Evolutionary conservation across 352 stramenopile genomes (phyloP), one percentile per base, ranked within the genome.

Genomic region (Globisporangium mamillatum): DNA sequence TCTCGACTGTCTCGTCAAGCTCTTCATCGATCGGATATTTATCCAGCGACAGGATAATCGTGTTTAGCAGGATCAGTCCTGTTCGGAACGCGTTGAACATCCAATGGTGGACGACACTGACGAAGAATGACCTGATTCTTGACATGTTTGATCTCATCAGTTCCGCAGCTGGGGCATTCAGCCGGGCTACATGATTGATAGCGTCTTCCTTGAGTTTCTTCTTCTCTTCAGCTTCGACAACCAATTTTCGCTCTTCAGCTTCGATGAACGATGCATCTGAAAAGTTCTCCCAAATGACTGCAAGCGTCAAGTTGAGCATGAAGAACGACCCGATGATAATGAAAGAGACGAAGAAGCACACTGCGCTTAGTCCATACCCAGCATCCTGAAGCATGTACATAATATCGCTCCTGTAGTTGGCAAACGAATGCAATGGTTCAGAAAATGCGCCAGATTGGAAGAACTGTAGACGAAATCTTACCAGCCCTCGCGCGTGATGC

Each of bases 401-500:
- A 59, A 88, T 77, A 60, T 82, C 76, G 29, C 73, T 84, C 77
- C 75, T 84, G 44, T n/a, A 4, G 38, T 38, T 20, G 2, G n/a
- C 9, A 48, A 44, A 16, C 5, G 1, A 64, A 29, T 29, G 24
- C 34, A 16, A 10, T 48, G 2, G 9, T 14, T 63, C 38, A 46
- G 12, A 12, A 7, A 54, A 6, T n/a, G 3, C 20, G 41, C 46
- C 4, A 10, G 34, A 25, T 16, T 16, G 8, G n/a, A 16, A 29
- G 16, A 38, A 22, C 0, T 10, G n/a, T 6, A 60, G 16, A 16
- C 41, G 9, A 50, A 20, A 25, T 64, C 80, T 25, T 80, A 92
- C 95, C 94, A 98, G 5, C 95, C 95, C 75, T 98, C 91, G 20
- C 93, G 76, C 16, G 93, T 98, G 32, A 98, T 91, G 27, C 84